A percentile compares a stretch with the other conserved stretches of the same genome.
phyloP scores from a whole-genome alignment of 2,329 filamentous ascomycete genomes.

The Plenodomus tracheiphilus region DNA sequence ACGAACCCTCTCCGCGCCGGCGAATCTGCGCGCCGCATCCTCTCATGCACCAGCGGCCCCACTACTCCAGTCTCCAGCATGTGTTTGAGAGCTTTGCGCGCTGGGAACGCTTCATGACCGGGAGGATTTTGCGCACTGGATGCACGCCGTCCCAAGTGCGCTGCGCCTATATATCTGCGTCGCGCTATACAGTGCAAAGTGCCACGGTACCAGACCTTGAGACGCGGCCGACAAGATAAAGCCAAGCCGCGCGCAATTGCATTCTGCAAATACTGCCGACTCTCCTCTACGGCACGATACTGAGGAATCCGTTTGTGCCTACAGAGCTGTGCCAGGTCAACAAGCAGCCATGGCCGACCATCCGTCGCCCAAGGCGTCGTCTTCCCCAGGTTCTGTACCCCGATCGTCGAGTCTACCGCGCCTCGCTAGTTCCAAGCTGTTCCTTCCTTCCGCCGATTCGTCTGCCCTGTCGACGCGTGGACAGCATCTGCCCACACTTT shows the following conservation, averaged over 20 bases:
- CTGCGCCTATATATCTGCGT: background rate
- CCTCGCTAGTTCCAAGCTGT: constrained; percentile 43
- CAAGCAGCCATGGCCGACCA: constrained; percentile 20
- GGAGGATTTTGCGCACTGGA: constrained; percentile 1
- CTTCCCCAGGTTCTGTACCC: constrained; percentile 16
- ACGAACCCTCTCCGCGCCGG: constrained; percentile 21
- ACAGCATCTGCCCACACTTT: constrained; percentile 46
- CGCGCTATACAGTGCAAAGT: too few species aligned
- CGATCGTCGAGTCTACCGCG: constrained; percentile 36
- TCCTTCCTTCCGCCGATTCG: constrained; percentile 47
- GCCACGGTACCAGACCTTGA: too few species aligned
- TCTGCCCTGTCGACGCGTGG: constrained; percentile 49
- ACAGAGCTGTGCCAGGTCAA: constrained; percentile 1
- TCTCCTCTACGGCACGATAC: background rate
- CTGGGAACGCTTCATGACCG: constrained; percentile 4
- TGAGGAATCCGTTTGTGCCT: background rate
- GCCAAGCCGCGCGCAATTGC: background rate
- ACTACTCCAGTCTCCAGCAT: constrained; percentile 7
- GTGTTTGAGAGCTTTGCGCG: constrained; percentile 8
- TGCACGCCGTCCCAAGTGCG: background rate
- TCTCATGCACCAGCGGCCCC: constrained; percentile 14
- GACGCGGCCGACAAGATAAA: background rate
- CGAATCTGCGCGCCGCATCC: constrained; percentile 19
- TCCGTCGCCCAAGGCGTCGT: constrained; percentile 17
- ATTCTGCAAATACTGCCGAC: background rate